Evolutionary conservation across 805 yeast species (phyloP).

Genomic region (Metschnikowia arizonensis): DNA sequence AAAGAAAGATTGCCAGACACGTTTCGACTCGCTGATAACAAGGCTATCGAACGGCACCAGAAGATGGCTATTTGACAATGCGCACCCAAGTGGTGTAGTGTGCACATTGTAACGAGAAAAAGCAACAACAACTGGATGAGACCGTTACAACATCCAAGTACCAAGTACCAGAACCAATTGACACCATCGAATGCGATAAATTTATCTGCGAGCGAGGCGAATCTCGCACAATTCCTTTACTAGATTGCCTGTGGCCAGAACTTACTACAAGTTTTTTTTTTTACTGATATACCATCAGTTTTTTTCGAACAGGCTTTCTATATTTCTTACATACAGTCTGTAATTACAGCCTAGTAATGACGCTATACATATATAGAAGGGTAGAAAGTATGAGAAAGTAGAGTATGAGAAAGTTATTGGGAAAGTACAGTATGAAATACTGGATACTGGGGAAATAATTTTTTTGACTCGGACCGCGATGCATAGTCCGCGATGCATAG

Average conservation of each 20-base stretch:
- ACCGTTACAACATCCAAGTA: background rate
- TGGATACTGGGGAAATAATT: background rate
- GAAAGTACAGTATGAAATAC: too few species aligned
- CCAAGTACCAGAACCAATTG: background rate
- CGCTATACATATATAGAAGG: background rate
- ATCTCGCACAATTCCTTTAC: background rate
- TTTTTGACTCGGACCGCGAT: conserved; percentile 5
- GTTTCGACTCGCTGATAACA: background rate
- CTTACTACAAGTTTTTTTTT: conserved; percentile 2
- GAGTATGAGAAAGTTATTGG: too few species aligned
- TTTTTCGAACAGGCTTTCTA: background rate
- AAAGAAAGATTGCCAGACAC: background rate
- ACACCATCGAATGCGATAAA: background rate
- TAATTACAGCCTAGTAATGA: background rate
- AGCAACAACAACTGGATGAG: background rate
- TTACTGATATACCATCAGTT: background rate
- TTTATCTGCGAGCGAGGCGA: background rate
- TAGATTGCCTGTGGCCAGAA: conserved; percentile 1
- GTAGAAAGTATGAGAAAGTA: background rate
- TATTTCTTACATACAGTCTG: background rate
- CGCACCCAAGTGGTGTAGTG: too few species aligned
- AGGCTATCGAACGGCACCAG: background rate
- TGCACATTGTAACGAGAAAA: background rate
- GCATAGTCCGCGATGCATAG: too few species aligned
- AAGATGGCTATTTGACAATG: background rate